phyloP scores from a whole-genome alignment of 495 filamentous ascomycete species.

The Penicillium bovifimosum region DNA sequence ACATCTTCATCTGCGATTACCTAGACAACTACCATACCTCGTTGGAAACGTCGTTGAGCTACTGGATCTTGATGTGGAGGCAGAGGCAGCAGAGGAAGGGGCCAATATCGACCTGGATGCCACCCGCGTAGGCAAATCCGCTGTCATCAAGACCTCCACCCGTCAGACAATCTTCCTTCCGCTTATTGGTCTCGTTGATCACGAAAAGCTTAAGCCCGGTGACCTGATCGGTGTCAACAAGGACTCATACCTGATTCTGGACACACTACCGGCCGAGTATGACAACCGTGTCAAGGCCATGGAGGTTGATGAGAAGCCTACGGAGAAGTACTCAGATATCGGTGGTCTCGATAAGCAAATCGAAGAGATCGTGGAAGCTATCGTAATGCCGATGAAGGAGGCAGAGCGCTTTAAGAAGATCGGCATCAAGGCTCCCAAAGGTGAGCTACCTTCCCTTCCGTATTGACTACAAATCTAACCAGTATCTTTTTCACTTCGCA shows the following conservation, averaged over 20 bases:
- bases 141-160: conserved; percentile 99
- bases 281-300: conserved; percentile 99
- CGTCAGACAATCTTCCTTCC: conserved; percentile 98
- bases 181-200: conserved; percentile 94
- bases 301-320: conserved; percentile 99
- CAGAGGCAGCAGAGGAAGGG: conserved; percentile 92
- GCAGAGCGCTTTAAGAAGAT: conserved; percentile 99
- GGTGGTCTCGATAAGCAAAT: conserved; percentile 99
- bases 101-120: conserved; percentile 98
- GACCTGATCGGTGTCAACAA: conserved; percentile 99
- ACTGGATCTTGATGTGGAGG: conserved; percentile 91
- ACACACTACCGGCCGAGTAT: conserved; percentile 98
- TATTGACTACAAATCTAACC: conserved; percentile 11
- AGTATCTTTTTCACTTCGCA: conserved; percentile 28
- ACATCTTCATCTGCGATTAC: background rate
- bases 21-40: conserved; percentile 92
- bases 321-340: conserved; percentile 98
- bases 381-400: conserved; percentile 99
- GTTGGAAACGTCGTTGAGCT: conserved; percentile 98
- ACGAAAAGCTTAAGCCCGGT: conserved; percentile 84
- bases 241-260: conserved; percentile 97
- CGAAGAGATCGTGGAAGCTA: conserved; percentile 97
- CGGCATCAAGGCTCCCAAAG: conserved; percentile 99
- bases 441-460: conserved; percentile 43
- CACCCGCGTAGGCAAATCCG: conserved; percentile 93